Percentiles rank a stretch among this genome's conserved stretches.
These are phyloP conservation scores for Suillus sp. DNA, from an alignment of 768 basidiomycete species.

Conservation along the genomic window DNA sequence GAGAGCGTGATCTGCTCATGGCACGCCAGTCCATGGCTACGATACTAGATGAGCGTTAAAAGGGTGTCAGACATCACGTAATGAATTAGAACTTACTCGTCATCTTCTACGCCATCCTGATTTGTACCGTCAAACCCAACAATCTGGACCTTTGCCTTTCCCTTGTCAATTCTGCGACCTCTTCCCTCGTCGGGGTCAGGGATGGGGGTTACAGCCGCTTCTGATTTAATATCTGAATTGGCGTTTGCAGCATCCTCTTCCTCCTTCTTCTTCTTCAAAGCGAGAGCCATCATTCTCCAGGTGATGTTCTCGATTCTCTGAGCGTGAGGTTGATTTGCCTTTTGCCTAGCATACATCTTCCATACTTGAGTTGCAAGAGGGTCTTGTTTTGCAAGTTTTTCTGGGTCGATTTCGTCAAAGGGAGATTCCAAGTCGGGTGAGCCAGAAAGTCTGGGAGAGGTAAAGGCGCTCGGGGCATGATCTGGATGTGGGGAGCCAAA, in stretches of 20 bases:
- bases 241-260: conserved; percentile 50
- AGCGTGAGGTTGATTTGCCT: conserved; percentile 86
- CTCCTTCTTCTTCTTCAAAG: conserved; percentile 85
- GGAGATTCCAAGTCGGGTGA: conserved; percentile 64
- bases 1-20: conserved; percentile 87
- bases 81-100: conserved; percentile 59
- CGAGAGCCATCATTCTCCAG: conserved; percentile 98
- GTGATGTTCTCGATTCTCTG: conserved; percentile 98
- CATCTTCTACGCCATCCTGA: conserved; percentile 70
- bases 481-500: conserved; percentile 41
- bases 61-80: conserved; percentile 21
- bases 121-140: conserved; percentile 80
- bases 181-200: conserved; percentile 47
- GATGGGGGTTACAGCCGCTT: conserved; percentile 15
- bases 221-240: conserved; percentile 27
- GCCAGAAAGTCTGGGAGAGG: conserved; percentile 66
- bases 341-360: conserved; percentile 93
- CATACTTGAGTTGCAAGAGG: conserved; percentile 95
- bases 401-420: conserved; percentile 54
- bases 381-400: conserved; percentile 76
- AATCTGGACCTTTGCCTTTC: conserved; percentile 75
- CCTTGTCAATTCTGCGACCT: conserved; percentile 79
- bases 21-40: conserved; percentile 92
- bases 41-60: conserved; percentile 40
- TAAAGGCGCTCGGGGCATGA: conserved; percentile 52